phyloP scores from a whole-genome alignment of 768 basidiomycete species.

The Dentipellis sp. region DNA sequence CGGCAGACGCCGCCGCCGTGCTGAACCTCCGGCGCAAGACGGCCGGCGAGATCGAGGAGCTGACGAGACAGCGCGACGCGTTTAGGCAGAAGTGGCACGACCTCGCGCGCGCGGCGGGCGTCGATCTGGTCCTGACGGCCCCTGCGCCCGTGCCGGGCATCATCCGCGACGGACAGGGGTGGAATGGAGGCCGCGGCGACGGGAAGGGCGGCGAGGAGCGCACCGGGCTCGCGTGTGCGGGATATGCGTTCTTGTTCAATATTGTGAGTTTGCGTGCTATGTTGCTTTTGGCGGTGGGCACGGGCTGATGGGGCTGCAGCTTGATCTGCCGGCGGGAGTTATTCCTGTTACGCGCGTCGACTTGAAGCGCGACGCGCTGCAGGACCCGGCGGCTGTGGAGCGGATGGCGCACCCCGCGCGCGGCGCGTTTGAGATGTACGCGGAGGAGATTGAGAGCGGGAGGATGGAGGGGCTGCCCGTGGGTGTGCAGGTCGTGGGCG shows the following conservation, averaged over 20 bases:
- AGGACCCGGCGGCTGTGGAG: slow-evolving; percentile 19
- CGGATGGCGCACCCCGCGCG: not conserved
- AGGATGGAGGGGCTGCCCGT: slow-evolving; percentile 38
- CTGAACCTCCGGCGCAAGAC: not conserved
- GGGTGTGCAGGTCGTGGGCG: slow-evolving; percentile 34
- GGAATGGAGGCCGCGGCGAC: not conserved
- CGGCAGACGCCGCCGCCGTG: slow-evolving; percentile 16
- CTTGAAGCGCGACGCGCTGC: slow-evolving; percentile 22
- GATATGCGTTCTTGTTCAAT: not conserved
- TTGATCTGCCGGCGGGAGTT: slow-evolving; percentile 36
- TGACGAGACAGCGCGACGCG: slow-evolving; percentile 17
- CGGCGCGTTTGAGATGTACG: slow-evolving; percentile 31
- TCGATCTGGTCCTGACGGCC: slow-evolving; percentile 28
- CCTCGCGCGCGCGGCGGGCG: slow-evolving; percentile 14
- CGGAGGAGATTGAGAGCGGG: slow-evolving; percentile 17
- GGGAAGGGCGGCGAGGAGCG: not conserved
- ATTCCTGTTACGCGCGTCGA: slow-evolving; percentile 36
- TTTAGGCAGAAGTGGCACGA: slow-evolving; percentile 13
- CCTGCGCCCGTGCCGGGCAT: not conserved
- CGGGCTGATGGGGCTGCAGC: slow-evolving; percentile 17
- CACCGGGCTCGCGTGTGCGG: not conserved
- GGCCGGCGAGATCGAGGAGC: slow-evolving; percentile 16
- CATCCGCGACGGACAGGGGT: not conserved
- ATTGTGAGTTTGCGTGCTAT: not conserved
- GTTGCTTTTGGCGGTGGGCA: slow-evolving; percentile 17